Evolutionary conservation across 257 asterid species (phyloP), one percentile per base, ranked within the genome.

Genomic region (Nicotiana sylvestris): DNA sequence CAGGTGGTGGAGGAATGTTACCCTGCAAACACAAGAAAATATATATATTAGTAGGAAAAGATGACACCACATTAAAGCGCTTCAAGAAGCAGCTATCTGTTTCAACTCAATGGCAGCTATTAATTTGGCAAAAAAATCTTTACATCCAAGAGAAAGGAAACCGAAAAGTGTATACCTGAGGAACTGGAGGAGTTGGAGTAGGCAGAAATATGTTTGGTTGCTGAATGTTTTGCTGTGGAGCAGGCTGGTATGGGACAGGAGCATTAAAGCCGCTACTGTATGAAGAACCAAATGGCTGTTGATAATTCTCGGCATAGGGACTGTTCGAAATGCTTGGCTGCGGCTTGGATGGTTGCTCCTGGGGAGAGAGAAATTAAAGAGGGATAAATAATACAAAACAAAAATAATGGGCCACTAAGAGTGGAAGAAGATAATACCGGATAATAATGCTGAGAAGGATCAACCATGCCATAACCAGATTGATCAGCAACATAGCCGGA

Each of bases 181-280:
- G 88, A 84, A 90, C 84, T 83, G 89, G 91, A 82, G 91, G 66
- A 77, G 88, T 87, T 66, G 92, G 94, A 84, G 97, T 83, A 70
- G 99, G 99, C 83, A 96, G 84, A 84, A 96, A 96, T 21, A 92
- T 94, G 83, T 83, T 81, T 39, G 97, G 97, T 74, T 85, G 97
- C 66, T 80, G 90, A 7, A 79, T 57, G 77, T 82, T 90, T 64
- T 93, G 90, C 82, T 84, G 97, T 55, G 90, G 87, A 83, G 83
- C 82, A 80, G 91, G 89, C 81, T 90, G 97, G 86, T 89, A 94
- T 30, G 92, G 27, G 64, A 88, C 70, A 82, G 94, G 90, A 84
- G 92, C 82, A 88, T 80, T 84, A 84, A 89, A 93, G 56, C 86
- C 88, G 82, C 87, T 86, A 83, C 83, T 85, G 82, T 78, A 78